Conservation (phyloP, 2,329 filamentous ascomycete species). For the Diaporthe vexans region DNA sequence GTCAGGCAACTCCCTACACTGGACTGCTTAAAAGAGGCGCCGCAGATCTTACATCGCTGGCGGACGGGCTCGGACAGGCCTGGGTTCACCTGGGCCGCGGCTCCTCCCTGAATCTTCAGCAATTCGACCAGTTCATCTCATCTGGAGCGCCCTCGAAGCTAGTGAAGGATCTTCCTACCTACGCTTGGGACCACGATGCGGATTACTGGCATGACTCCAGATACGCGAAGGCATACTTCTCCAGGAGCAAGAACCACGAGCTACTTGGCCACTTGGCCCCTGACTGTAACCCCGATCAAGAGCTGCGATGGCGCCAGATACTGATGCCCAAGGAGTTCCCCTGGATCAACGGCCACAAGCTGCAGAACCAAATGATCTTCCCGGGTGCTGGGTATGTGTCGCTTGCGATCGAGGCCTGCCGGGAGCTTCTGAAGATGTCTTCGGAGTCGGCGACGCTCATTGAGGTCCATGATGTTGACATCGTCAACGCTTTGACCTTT, state of each 20-base stretch:
- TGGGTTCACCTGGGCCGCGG: background rate
- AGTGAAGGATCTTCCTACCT: constrained; percentile 34
- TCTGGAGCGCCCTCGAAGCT: background rate
- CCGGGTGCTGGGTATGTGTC: constrained; percentile 49
- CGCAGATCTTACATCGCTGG: background rate
- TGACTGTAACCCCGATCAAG: constrained; percentile 6
- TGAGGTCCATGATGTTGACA: constrained; percentile 9
- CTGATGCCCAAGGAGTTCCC: constrained; percentile 46
- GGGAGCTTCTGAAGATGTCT: background rate
- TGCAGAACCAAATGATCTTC: constrained; percentile 53
- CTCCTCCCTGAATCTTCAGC: background rate
- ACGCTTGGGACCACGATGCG: constrained; percentile 40
- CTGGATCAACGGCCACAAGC: constrained; percentile 57
- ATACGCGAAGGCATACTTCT: background rate
- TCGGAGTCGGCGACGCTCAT: background rate
- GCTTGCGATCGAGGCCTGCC: constrained; percentile 43
- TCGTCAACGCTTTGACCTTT: background rate
- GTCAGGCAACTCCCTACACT: constrained; percentile 44
- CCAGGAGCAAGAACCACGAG: constrained; percentile 1
- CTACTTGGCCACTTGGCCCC: constrained; percentile 31
- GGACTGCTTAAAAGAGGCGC: constrained; percentile 37
- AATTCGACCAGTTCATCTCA: background rate
- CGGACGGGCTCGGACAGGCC: background rate
- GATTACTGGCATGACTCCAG: constrained; percentile 8
- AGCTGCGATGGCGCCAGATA: constrained; percentile 46